Conservation (phyloP, 2,329 filamentous ascomycete species). For the Metarhizium album region DNA sequence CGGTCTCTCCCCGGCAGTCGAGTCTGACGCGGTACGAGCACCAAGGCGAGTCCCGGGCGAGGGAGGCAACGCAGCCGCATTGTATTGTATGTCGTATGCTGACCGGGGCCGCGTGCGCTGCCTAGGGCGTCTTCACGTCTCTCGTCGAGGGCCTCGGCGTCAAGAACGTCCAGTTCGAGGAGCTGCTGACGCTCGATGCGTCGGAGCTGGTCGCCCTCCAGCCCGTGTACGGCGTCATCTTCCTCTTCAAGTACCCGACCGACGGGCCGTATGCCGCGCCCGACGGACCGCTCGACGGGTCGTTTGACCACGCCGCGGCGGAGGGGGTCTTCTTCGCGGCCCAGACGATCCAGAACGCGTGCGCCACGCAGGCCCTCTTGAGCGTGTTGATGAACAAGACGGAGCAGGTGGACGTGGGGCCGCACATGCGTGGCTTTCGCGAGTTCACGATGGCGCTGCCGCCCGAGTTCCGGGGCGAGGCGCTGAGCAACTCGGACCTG, state of each 20-base stretch:
- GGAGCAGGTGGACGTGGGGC: constrained; percentile 59
- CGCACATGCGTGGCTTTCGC: constrained; percentile 63
- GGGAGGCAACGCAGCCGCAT: background rate
- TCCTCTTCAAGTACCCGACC: constrained; percentile 93
- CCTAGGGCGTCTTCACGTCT: constrained; percentile 85
- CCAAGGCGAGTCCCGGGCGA: background rate
- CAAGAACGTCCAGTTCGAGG: constrained; percentile 91
- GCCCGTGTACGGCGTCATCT: constrained; percentile 90
- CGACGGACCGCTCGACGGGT: constrained; percentile 65
- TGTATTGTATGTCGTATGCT: background rate
- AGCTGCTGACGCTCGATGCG: constrained; percentile 80
- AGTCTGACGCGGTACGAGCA: constrained; percentile 76
- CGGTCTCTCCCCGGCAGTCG: constrained; percentile 40
- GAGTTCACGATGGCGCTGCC: constrained; percentile 82
- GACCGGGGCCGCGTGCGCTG: background rate
- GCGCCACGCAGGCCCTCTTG: constrained; percentile 89
- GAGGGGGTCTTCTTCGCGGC: constrained; percentile 84
- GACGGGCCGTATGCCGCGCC: constrained; percentile 49
- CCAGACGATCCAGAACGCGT: constrained; percentile 98
- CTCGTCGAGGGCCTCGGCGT: constrained; percentile 86
- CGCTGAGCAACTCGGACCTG: constrained; percentile 51
- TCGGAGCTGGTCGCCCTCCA: constrained; percentile 59
- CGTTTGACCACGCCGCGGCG: constrained; percentile 64
- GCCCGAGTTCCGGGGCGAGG: constrained; percentile 54
- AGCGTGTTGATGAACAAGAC: constrained; percentile 84